Base-by-base conservation (phyloP, 148 eudicot species). In the Rhododendron vialii region DNA sequence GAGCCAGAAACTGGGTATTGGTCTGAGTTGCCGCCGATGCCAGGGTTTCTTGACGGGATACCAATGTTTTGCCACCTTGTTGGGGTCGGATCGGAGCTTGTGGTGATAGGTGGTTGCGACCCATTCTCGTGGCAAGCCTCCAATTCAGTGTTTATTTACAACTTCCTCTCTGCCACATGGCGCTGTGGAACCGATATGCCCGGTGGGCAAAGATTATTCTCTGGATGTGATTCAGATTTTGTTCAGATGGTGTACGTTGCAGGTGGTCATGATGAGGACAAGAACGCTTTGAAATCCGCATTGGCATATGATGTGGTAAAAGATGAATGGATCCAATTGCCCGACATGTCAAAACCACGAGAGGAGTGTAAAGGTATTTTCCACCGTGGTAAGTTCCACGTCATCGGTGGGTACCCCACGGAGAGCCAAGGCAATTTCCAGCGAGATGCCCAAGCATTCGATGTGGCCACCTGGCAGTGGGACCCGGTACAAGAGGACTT, bases 31-130 rank as follows among this genome's bases (percentile, higher is more conserved):
- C 93, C 95, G 11, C 85, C 84, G 36, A 76, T 88, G 1, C 94
- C 95, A 17, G 92, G 91, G 3, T 63, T 85, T 59, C 83, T 89
- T 1, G 86, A 89, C 4, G 98, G 97, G 81, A 75, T 97, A 67
- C 99, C 98, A 14, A 71, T 95, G 90, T 93, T 95, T 51, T 90
- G 94, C 38, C 96, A 93, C 84, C 82, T 95, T 4, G 93, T 89
- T 0, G 93, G 93, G 0, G 91, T 89, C 13, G 95, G 96, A 85
- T 83, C 88, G 80, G 91, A 90, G 57, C 90, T 96, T 35, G 92
- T 95, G 33, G 93, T 95, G 51, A 84, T 96, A 20, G 98, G 99
- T 43, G 99, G 99, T 89, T 93, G 92, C 88, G 91, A 94, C 90
- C 98, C 96, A 43, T 88, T 71, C 5, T 92, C 96, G 2, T 93